Evolutionary conservation across 257 asterid genomes (phyloP).

Genomic region (Fraxinus cuspidata): DNA sequence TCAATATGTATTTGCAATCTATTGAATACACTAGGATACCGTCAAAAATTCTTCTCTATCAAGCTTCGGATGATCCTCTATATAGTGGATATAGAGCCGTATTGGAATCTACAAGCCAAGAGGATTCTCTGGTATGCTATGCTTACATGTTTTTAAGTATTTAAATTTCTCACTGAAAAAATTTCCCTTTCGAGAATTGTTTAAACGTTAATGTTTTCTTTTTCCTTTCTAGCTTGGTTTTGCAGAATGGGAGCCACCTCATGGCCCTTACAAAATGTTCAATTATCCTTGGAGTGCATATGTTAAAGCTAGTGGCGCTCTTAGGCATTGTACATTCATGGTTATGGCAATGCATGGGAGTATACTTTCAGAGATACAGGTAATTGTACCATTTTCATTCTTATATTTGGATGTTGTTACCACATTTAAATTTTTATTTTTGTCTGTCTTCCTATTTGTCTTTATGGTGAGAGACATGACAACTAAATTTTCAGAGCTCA

Average conservation of each 20-base stretch:
- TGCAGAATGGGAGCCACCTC: conserved; percentile 83
- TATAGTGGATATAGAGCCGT: conserved; percentile 69
- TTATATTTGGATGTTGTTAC: too few species aligned
- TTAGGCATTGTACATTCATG: conserved; percentile 73
- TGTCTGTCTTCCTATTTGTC: background rate
- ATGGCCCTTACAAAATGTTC: conserved; percentile 63
- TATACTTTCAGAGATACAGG: conserved; percentile 86
- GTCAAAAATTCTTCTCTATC: conserved; percentile 48
- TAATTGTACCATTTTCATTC: conserved; percentile 13
- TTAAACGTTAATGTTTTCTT: background rate
- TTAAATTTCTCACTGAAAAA: background rate
- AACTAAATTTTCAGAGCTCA: background rate
- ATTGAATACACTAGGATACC: conserved; percentile 50
- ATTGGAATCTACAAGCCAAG: conserved; percentile 67
- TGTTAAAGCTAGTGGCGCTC: conserved; percentile 61
- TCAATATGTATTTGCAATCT: conserved; percentile 55
- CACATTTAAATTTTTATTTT: too few species aligned
- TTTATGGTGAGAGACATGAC: too few species aligned
- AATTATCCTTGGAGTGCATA: conserved; percentile 60
- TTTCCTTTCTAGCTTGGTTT: conserved; percentile 50
- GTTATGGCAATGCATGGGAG: conserved; percentile 91
- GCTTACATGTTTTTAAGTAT: background rate
- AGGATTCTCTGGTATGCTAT: conserved; percentile 56
- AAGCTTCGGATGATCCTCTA: conserved; percentile 56
- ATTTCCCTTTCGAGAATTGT: background rate